Conservation (phyloP, 371 early-diverging fungal species). For the Mucor ambiguus region DNA sequence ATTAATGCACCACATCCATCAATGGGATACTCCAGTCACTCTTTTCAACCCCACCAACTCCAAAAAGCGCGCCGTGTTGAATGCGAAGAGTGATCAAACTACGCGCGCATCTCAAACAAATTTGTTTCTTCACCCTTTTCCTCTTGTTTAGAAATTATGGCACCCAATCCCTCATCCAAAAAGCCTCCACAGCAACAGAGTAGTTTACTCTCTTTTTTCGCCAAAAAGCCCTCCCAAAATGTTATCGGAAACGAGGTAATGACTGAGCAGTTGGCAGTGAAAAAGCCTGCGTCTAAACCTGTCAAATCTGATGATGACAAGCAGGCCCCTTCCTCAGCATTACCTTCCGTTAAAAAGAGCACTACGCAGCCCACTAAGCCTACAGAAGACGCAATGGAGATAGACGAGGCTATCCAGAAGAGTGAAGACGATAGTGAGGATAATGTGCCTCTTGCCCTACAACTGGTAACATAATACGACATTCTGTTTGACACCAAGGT, state of each 20-base stretch:
- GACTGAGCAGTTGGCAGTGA: neutral
- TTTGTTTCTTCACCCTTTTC: neutral
- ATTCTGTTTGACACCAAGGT: neutral
- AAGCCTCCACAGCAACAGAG: conserved; percentile 4
- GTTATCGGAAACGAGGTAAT: neutral
- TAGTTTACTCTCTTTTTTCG: conserved; percentile 10
- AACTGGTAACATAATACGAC: neutral
- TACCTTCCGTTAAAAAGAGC: too few relatives aligned
- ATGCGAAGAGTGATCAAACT: too few relatives aligned
- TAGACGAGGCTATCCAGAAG: neutral
- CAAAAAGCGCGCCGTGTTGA: neutral
- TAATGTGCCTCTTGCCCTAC: neutral
- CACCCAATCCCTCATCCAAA: neutral
- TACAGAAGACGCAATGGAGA: neutral
- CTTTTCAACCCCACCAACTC: neutral
- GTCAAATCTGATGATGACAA: neutral
- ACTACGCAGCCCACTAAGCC: neutral
- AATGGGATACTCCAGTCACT: neutral
- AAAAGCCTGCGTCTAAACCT: conserved; percentile 1
- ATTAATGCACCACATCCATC: neutral
- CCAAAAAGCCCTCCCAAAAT: neutral
- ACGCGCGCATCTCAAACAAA: neutral
- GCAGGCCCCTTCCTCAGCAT: neutral
- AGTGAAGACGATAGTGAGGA: neutral
- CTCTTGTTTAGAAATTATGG: neutral